phyloP scores from a whole-genome alignment of 2,329 filamentous ascomycete species.

The Whalleya microplaca region DNA sequence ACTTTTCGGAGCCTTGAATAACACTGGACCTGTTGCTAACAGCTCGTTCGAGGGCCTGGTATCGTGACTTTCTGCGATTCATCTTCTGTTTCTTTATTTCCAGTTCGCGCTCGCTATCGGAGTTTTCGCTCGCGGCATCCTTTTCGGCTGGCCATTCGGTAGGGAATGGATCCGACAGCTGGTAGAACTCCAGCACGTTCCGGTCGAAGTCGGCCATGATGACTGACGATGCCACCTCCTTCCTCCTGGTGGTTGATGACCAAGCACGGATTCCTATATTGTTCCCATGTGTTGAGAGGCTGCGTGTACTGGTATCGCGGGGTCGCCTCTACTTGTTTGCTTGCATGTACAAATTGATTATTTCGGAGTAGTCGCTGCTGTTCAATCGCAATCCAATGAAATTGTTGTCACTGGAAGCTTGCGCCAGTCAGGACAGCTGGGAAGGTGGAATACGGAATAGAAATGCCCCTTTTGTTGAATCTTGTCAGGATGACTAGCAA shows the following conservation, averaged over 20 bases:
- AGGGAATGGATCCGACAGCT: conserved; percentile 77
- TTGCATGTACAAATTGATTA: not conserved
- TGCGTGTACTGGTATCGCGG: not conserved
- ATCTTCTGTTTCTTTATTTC: conserved; percentile 47
- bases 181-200: conserved; percentile 86
- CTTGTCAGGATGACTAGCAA: no score
- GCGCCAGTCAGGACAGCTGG: no score
- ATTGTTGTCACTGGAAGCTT: no score
- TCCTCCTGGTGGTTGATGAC: conserved; percentile 13
- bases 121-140: conserved; percentile 62
- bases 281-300: conserved; percentile 11
- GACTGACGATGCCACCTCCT: conserved; percentile 9
- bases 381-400: no score
- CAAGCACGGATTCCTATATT: conserved; percentile 6
- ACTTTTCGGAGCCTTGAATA: conserved; percentile 69
- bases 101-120: conserved; percentile 61
- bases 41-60: conserved; percentile 79
- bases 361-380: not conserved
- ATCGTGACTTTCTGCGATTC: conserved; percentile 73
- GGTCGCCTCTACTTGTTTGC: not conserved
- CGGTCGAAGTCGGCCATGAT: conserved; percentile 73
- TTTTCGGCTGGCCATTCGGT: conserved; percentile 85
- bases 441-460: no score
- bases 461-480: not conserved
- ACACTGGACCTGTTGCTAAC: conserved; percentile 70